Percentiles rank a stretch among this genome's conserved stretches.
phyloP scores from a whole-genome alignment of 2,329 filamentous ascomycete genomes.

The Verticillium longisporum region DNA sequence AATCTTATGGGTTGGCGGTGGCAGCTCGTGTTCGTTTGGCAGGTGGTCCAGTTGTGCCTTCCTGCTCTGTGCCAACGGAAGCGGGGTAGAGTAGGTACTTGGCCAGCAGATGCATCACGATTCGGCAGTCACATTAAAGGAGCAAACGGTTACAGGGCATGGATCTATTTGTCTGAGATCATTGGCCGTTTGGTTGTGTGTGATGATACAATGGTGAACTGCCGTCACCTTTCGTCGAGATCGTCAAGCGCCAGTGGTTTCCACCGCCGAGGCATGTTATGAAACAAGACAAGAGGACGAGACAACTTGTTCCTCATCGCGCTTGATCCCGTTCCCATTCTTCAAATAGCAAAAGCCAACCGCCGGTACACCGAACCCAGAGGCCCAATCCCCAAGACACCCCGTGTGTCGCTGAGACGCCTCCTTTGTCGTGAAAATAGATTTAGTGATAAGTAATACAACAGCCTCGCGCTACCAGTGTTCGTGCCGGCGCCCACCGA shows the following conservation, averaged over 20 bases:
- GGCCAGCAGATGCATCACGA: too few species aligned
- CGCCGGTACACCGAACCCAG: not conserved
- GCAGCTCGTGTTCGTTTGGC: too few species aligned
- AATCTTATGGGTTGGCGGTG: too few species aligned
- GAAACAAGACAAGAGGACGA: not conserved
- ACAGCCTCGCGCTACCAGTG: not conserved
- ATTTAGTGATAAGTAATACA: not conserved
- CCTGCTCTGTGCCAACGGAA: too few species aligned
- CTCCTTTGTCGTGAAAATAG: not conserved
- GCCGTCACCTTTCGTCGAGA: not conserved
- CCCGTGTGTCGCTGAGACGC: not conserved
- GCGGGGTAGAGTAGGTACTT: too few species aligned
- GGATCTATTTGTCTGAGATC: not conserved
- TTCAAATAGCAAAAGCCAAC: not conserved
- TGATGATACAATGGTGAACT: not conserved
- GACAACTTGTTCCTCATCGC: not conserved
- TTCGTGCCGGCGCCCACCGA: not conserved
- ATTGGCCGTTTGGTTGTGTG: not conserved
- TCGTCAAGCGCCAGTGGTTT: not conserved
- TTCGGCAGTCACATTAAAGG: not conserved
- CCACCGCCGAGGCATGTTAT: not conserved
- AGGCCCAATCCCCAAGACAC: not conserved
- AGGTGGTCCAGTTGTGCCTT: too few species aligned
- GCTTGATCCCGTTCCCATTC: not conserved
- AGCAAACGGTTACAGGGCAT: not conserved